Evolutionary conservation across 1,284 basidiomycete genomes (phyloP).

Genomic region (Ceraceosorus guamensis): DNA sequence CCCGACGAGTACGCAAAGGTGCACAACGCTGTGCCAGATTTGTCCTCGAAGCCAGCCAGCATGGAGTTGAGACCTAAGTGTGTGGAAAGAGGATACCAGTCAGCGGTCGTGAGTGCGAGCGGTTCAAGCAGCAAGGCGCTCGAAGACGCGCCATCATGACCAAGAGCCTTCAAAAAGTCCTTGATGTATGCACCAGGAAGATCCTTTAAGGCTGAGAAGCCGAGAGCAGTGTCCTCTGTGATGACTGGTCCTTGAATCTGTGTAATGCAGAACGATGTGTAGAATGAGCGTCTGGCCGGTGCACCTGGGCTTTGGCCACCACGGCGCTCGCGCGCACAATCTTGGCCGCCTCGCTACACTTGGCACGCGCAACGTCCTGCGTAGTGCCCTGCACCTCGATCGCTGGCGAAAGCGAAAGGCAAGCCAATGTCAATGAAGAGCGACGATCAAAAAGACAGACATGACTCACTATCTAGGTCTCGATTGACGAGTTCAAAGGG

Average conservation of each 20-base stretch:
- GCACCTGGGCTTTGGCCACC: conserved; percentile 52
- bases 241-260: conserved; percentile 78
- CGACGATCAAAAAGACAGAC: too few relatives aligned
- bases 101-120: too few relatives aligned
- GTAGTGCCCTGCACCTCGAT: conserved; percentile 92
- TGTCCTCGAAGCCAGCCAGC: conserved; percentile 73
- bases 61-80: conserved; percentile 70
- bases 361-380: conserved; percentile 78
- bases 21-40: conserved; percentile 78
- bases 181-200: conserved; percentile 98
- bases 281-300: too few relatives aligned
- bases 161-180: conserved; percentile 50
- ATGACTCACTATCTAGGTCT: conserved; percentile 13
- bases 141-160: conserved; percentile 12
- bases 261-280: too few relatives aligned
- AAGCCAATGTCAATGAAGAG: too few relatives aligned
- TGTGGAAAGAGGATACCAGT: neutral
- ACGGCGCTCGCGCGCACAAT: too few relatives aligned
- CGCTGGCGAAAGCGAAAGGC: conserved; percentile 54
- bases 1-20: conserved; percentile 79
- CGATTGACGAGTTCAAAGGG: conserved; percentile 12
- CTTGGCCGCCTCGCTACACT: conserved; percentile 80
- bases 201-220: conserved; percentile 78
- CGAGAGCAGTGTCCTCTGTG: conserved; percentile 92
- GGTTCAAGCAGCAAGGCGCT: neutral